Evolutionary conservation across 2,329 filamentous ascomycete species (phyloP).

Genomic region (Monosporascus sp.): DNA sequence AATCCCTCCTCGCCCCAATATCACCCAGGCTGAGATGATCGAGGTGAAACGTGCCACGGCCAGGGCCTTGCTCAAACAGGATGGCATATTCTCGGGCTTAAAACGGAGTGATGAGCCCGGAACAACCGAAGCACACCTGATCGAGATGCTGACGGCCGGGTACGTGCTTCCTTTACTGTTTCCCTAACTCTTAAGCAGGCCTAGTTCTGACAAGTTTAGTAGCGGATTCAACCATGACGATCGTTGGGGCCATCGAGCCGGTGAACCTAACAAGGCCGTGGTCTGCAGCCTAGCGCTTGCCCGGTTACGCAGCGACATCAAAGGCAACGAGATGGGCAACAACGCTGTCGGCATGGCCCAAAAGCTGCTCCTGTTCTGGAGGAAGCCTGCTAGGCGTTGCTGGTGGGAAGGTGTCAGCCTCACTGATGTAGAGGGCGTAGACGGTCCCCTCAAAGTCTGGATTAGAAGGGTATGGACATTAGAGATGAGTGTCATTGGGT

Average conservation of each 20-base stretch:
- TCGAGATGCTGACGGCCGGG: slow-evolving; percentile 99
- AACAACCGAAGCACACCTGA: slow-evolving; percentile 95
- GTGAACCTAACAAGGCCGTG: slow-evolving; percentile 96
- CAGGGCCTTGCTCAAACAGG: slow-evolving; percentile 76
- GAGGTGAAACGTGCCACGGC: slow-evolving; percentile 92
- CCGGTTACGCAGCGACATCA: slow-evolving; percentile 85
- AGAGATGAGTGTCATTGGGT: slow-evolving; percentile 92
- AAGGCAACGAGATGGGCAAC: slow-evolving; percentile 67
- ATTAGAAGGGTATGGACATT: slow-evolving; percentile 97
- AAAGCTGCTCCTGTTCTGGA: slow-evolving; percentile 95
- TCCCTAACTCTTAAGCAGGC: not conserved
- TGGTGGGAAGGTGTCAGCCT: slow-evolving; percentile 99
- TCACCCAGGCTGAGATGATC: slow-evolving; percentile 86
- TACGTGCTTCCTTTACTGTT: slow-evolving; percentile 41
- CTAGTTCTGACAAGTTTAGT: slow-evolving; percentile 11
- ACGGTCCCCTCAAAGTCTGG: slow-evolving; percentile 95
- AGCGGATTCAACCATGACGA: slow-evolving; percentile 97
- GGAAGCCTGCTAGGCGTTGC: slow-evolving; percentile 90
- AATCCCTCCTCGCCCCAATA: slow-evolving; percentile 81
- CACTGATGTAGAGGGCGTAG: slow-evolving; percentile 80
- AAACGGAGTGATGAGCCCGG: slow-evolving; percentile 93
- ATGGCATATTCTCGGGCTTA: slow-evolving; percentile 93
- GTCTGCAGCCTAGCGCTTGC: slow-evolving; percentile 95
- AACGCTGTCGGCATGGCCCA: slow-evolving; percentile 96
- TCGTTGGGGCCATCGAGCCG: slow-evolving; percentile 91